Evolutionary conservation across 768 basidiomycete genomes (phyloP), one percentile per base, ranked within the genome.

Genomic region (Kwoniella mangroviensis): DNA sequence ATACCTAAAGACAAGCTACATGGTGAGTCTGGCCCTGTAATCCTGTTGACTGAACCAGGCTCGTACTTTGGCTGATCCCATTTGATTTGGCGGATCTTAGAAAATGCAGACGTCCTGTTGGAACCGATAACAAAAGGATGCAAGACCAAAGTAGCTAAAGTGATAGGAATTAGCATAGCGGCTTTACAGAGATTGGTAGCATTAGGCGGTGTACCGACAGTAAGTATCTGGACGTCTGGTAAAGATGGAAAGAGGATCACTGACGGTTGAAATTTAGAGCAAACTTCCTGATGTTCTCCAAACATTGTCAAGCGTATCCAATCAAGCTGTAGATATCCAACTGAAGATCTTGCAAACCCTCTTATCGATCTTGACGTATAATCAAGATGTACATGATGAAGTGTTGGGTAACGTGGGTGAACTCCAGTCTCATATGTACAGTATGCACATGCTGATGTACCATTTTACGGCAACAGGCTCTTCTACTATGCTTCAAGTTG

Each of bases 301-400:
- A 55, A 96, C 91, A 0, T 91, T 99, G 88, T 88, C 86, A 67
- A 90, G 92, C 72, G 93, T 93, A 19, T 89, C 96, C 85, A 90
- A 88, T 34, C 94, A 96, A 81, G 97, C 94, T 6, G 95, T 98
- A 40, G 97, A 99, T 80, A 97, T 98, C 28, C 97, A 98, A 80
- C 87, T 98, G 49, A 91, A 92, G 62, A 92, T 98, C 28, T 86
- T 98, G 0, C 95, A 98, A 82, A 95, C 93, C 0, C 87, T 98
- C 10, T 89, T 97, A 11, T 92, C 92, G 0, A 88, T 99, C 11
- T 89, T 98, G 61, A 95, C 93, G 2, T 92, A 93, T 79, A 94
- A 94, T 77, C 88, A 89, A 0, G 88, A 87, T 9, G 89, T 96
- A 9, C 92, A 94, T 76, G 94, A 92, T 12, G 86, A 86, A 19